A percentile compares a stretch with the other conserved stretches of the same genome.
These are phyloP conservation scores for Byssoonygena ceratinophila DNA, from an alignment of 2,329 filamentous ascomycete species.

Conservation along the genomic window DNA sequence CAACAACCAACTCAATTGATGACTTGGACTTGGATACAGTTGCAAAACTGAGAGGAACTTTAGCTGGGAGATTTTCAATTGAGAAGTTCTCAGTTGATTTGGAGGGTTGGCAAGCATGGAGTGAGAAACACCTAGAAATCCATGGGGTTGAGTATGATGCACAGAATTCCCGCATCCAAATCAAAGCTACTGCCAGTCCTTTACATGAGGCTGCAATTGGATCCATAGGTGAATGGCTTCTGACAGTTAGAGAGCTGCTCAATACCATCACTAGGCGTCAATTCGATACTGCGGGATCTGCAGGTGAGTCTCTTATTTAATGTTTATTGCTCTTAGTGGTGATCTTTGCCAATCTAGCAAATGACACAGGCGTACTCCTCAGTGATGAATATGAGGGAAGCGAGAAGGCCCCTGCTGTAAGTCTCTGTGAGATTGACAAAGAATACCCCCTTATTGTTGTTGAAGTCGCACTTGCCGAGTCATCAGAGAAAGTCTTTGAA, in stretches of 20 bases:
- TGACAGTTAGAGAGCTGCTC: constrained; percentile 3
- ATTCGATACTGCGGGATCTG: constrained; percentile 6
- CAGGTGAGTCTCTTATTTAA: constrained; percentile 6
- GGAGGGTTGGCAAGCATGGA: constrained; percentile 12
- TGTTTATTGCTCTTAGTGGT: constrained; percentile 1
- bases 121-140: constrained; percentile 10
- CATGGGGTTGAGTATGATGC: constrained; percentile 11
- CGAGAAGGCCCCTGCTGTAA: constrained; percentile 11
- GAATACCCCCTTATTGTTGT: constrained; percentile 11
- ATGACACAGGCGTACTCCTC: neutral
- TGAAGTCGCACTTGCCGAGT: constrained; percentile 11
- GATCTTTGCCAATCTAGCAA: constrained; percentile 7
- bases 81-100: constrained; percentile 11
- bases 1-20: constrained; percentile 12
- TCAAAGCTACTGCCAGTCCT: constrained; percentile 12
- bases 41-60: constrained; percentile 10
- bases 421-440: constrained; percentile 9
- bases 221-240: constrained; percentile 8
- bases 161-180: constrained; percentile 7
- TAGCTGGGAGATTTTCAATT: constrained; percentile 13
- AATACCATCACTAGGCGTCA: constrained; percentile 4
- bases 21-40: constrained; percentile 12
- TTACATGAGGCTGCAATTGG: constrained; percentile 3
- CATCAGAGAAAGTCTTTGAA: constrained; percentile 11
- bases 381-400: constrained; percentile 10